Evolutionary conservation across 169 alveolate species (phyloP), one percentile per base, ranked within the genome.

Genomic region (Neospora caninum): DNA sequence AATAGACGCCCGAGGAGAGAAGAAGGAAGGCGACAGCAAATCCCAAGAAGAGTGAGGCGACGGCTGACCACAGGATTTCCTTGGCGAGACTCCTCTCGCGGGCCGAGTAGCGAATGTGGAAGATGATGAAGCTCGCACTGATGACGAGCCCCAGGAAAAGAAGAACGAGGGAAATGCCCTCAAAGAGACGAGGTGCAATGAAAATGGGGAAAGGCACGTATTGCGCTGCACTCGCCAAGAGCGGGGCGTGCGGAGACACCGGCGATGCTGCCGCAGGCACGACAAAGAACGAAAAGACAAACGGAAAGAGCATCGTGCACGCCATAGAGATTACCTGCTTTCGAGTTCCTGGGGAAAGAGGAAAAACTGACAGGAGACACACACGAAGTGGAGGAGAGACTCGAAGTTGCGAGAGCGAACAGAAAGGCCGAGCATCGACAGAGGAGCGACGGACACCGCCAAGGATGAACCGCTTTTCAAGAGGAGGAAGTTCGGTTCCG

Each of bases 81-180:
- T 42, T 13, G 36, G 36, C 31, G 42, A 82, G 64, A 41, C 67
- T 41, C 34, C 89, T 41, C 39, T 82, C 89, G 10, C 38, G 38
- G 54, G 41, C 38, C 4, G 89, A 42, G 89, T 10, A 38, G 38
- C 89, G 89, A 27, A 82, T 22, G 41, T 18, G 54, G 89, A 39
- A 82, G 69, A 82, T 82, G 89, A 41, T 41, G 89, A 82, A 82
- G 31, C 41, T 82, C 29, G 89, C 89, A 25, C 43, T 82, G 64
- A 6, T 4, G 41, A 82, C 69, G 34, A 82, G 64, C 1, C 89
- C 89, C 41, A 29, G 41, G 36, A 18, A 43, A 18, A 82, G 69
- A 13, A 82, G 67, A 20, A 82, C 39, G 41, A 42, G 41, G 7
- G 89, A 38, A 36, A 41, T 82, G 54, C 4, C 20, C 34, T 42